Conservation (phyloP, 2,329 filamentous ascomycete species). For the Penicillium sp. region DNA sequence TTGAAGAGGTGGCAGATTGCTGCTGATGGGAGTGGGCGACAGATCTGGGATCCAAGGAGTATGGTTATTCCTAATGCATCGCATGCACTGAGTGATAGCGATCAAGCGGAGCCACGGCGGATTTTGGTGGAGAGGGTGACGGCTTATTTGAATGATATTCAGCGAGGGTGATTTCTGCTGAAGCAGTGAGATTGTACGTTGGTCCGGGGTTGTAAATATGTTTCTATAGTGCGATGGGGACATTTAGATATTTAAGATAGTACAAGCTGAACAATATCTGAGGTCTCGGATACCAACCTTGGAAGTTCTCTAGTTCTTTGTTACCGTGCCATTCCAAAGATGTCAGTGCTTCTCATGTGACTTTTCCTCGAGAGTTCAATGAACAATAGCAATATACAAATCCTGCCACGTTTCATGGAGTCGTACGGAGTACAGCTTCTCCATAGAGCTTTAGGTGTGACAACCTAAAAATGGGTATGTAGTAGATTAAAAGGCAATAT, state of each 20-base stretch:
- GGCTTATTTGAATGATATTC: conserved; percentile 45
- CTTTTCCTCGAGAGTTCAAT: not conserved
- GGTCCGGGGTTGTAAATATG: not conserved
- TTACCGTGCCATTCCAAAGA: not conserved
- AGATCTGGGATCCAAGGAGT: conserved; percentile 46
- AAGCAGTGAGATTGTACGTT: not conserved
- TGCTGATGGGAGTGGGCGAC: conserved; percentile 29
- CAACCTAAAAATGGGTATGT: not conserved
- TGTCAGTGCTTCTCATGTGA: not conserved
- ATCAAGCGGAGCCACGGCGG: conserved; percentile 42
- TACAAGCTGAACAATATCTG: not conserved
- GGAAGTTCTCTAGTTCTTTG: not conserved
- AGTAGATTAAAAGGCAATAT: not conserved
- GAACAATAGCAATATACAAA: not conserved
- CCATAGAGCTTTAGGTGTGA: not conserved
- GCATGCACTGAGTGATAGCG: conserved; percentile 25
- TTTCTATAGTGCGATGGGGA: not conserved
- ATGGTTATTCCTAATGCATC: conserved; percentile 46
- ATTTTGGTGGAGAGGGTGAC: conserved; percentile 51
- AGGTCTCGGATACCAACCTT: not conserved
- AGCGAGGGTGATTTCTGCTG: conserved; percentile 6
- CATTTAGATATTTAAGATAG: not conserved
- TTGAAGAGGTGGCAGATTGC: conserved; percentile 41
- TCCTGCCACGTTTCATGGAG: not conserved
- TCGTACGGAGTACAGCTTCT: not conserved